Evolutionary conservation across 2,329 filamentous ascomycete genomes (phyloP).

Genomic region (Gaeumannomyces tritici): DNA sequence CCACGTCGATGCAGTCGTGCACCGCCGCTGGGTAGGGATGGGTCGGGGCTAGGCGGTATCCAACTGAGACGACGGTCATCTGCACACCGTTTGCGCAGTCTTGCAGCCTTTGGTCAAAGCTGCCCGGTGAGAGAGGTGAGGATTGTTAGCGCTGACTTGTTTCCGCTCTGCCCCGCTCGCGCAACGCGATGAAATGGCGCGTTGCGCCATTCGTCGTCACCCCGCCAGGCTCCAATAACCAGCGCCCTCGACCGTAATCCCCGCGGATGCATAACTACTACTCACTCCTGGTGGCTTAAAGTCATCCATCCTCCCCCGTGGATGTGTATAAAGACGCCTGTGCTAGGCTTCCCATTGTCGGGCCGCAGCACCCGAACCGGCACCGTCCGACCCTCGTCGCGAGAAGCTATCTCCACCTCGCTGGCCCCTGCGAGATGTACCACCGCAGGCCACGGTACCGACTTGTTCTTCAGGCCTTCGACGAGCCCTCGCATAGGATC

Average conservation of each 20-base stretch:
- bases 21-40: constrained; percentile 43
- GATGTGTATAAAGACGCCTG: background rate
- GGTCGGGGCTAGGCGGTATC: constrained; percentile 51
- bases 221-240: too few relatives aligned
- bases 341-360: background rate
- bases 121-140: background rate
- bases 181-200: too few relatives aligned
- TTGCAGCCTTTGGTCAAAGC: constrained; percentile 29
- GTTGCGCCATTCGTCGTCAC: too few relatives aligned
- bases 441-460: background rate
- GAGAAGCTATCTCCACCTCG: background rate
- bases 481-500: background rate
- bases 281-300: background rate
- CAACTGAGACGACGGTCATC: constrained; percentile 42
- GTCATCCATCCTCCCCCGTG: background rate
- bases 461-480: background rate
- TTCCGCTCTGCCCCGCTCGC: background rate
- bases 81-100: constrained; percentile 37
- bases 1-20: constrained; percentile 48
- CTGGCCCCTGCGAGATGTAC: background rate
- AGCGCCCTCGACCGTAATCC: too few relatives aligned
- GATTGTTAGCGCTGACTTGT: background rate
- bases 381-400: background rate
- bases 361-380: background rate
- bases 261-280: too few relatives aligned